Evolutionary conservation across 73 alveolate genomes (phyloP).

Genomic region (Paramecium primaurelia): DNA sequence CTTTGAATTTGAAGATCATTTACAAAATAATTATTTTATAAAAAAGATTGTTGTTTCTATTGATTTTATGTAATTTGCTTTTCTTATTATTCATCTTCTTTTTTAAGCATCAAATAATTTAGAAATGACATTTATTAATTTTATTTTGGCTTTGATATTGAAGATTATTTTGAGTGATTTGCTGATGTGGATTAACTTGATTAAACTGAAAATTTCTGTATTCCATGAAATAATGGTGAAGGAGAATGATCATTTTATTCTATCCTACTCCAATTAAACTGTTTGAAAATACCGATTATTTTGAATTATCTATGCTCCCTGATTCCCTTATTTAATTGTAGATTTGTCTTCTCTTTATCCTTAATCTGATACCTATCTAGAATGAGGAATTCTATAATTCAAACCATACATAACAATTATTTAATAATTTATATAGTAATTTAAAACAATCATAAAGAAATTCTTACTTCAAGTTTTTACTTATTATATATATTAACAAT

Average conservation of each 20-base stretch:
- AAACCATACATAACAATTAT: background rate
- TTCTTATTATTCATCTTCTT: constrained; percentile 45
- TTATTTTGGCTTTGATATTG: background rate
- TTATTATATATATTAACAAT: background rate
- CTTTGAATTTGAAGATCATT: constrained; percentile 25
- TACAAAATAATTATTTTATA: background rate
- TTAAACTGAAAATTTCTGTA: background rate
- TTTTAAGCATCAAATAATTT: background rate
- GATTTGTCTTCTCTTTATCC: background rate
- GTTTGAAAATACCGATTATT: background rate
- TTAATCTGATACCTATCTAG: background rate
- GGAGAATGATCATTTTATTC: constrained; percentile 5
- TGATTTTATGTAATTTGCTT: background rate
- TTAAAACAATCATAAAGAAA: background rate
- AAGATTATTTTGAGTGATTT: background rate
- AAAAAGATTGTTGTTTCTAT: background rate
- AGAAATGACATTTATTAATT: background rate
- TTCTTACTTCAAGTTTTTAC: background rate
- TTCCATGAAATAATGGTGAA: background rate
- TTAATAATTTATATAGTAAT: background rate
- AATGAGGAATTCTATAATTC: constrained; percentile 28
- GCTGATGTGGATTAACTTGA: background rate
- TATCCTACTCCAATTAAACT: background rate
- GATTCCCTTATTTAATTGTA: background rate
- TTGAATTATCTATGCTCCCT: background rate